Evolutionary conservation across 306 rosid species (phyloP), one percentile per base, ranked within the genome.

Genomic region (Cyclanthera cordifolia): DNA sequence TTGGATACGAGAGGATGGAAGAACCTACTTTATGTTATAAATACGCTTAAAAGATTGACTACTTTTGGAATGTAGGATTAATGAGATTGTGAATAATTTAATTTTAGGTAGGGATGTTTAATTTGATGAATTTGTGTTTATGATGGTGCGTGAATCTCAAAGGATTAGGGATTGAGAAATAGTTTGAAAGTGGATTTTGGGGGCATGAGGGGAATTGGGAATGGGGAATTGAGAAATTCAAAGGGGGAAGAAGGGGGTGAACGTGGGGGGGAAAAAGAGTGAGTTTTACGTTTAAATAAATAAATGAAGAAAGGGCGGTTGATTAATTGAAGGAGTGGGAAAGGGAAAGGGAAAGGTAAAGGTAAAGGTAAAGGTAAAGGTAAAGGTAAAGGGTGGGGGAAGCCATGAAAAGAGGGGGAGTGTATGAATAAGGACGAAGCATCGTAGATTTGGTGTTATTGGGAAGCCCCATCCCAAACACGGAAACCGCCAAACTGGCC

Each of bases 351-450:
- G 32, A 28, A n/a, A n/a, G n/a, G n/a, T n/a, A n/a, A n/a, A n/a
- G 85, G 85, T 17, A 24, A 54, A 54, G 59, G 3, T 1, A 34
- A 54, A 53, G 37, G 32, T n/a, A n/a, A 4, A 28, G 85, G 85
- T 17, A 24, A 54, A 54, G 59, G 3, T 1, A 34, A 54, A 53
- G 37, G 32, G 32, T n/a, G n/a, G 4, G 19, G 17, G 60, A 85
- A 84, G 82, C 88, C 88, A 85, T 82, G 79, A 84, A 88, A 88
- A 75, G 72, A 48, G 95, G 88, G 78, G 79, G 60, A 73, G 13
- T 79, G 91, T 46, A 64, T 23, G 67, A 75, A 80, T 73, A 57
- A 30, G 74, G 87, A 88, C 89, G 85, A 63, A 78, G 87, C 91
- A 83, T 25, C 73, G 61, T 20, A 80, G 75, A 80, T 75, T 82